Conservation (phyloP, 768 basidiomycete species). For the Suillus clintonianus region DNA sequence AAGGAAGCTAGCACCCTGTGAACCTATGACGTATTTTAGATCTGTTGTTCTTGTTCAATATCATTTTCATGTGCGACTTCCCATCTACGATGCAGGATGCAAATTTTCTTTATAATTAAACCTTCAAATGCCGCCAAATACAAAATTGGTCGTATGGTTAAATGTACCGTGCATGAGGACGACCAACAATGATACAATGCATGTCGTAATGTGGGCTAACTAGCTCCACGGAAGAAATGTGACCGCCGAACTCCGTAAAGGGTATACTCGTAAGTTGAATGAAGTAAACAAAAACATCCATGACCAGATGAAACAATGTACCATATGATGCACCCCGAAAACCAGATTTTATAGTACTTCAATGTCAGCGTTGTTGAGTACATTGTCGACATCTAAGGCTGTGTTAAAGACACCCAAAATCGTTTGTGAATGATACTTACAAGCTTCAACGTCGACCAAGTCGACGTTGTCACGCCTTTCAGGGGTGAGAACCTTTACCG, state of each 20-base stretch:
- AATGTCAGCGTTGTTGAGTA: not conserved
- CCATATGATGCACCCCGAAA: not conserved
- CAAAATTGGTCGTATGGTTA: not conserved
- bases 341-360: not conserved
- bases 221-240: not conserved
- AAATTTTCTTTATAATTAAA: not conserved
- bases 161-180: not conserved
- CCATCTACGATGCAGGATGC: not conserved
- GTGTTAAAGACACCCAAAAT: not conserved
- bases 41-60: no score
- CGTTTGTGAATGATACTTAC: not conserved
- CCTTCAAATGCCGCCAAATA: not conserved
- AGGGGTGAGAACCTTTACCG: not conserved
- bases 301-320: not conserved
- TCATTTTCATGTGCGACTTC: no score
- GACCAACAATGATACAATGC: no score
- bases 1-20: no score
- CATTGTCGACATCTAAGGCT: not conserved
- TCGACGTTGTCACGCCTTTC: not conserved
- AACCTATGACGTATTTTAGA: not conserved
- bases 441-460: not conserved
- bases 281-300: no score
- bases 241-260: not conserved
- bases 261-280: not conserved
- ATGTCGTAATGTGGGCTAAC: not conserved